These are phyloP conservation scores for Gossypium longicalyx DNA, from an alignment of 345 rosid species.

Conservation along the genomic window DNA sequence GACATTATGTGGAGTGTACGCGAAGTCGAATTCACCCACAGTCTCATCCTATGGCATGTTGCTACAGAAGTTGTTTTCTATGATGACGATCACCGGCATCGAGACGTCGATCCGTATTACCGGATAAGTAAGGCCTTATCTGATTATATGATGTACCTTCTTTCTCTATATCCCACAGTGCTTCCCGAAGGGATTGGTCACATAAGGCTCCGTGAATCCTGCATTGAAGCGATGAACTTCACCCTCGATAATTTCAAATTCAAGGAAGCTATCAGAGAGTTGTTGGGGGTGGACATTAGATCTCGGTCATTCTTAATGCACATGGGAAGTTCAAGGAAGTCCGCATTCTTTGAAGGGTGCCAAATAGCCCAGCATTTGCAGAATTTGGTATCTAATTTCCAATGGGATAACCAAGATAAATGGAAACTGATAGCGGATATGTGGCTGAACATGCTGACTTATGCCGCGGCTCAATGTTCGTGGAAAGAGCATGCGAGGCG, in stretches of 20 bases:
- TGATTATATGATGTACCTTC: constrained; percentile 16
- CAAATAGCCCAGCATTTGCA: constrained; percentile 3
- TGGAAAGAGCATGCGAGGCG: constrained; percentile 25
- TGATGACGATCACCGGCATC: background rate
- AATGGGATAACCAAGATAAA: background rate
- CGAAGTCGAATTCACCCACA: constrained; percentile 15
- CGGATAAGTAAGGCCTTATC: constrained; percentile 17
- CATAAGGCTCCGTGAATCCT: constrained; percentile 15
- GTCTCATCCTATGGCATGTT: constrained; percentile 29
- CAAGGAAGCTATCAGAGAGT: background rate
- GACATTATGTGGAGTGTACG: constrained; percentile 4
- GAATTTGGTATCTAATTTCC: background rate
- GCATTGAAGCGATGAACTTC: background rate
- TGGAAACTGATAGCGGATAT: constrained; percentile 21
- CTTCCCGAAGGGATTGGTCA: constrained; percentile 14
- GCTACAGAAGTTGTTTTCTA: constrained; percentile 24
- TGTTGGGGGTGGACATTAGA: background rate
- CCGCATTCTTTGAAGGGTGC: constrained; percentile 15
- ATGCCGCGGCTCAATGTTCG: constrained; percentile 20
- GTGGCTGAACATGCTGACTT: constrained; percentile 25
- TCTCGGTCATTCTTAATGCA: background rate
- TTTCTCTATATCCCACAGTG: background rate
- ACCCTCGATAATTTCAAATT: background rate
- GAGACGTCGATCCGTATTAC: background rate
- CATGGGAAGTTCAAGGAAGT: constrained; percentile 4